Evolutionary conservation across 129 eudicot genomes (phyloP).

Genomic region (Artemisia annua): DNA sequence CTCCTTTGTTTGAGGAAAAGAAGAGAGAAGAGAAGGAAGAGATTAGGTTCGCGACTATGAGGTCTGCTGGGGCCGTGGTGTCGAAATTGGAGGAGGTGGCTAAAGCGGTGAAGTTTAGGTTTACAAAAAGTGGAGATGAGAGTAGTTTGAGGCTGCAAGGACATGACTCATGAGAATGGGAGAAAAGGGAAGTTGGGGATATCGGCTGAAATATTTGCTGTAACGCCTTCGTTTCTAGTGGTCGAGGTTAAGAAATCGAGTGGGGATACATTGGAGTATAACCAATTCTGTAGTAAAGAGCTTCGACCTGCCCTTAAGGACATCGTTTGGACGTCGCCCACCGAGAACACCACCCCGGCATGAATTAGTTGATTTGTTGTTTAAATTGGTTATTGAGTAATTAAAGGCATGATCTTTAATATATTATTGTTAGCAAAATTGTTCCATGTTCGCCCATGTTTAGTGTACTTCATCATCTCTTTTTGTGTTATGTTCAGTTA

Average conservation of each 20-base stretch:
- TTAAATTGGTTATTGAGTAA: not conserved
- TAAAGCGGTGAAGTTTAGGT: constrained; percentile 49
- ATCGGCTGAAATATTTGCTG: constrained; percentile 65
- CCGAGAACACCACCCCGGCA: constrained; percentile 26
- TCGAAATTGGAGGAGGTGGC: constrained; percentile 82
- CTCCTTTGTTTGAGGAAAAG: constrained; percentile 80
- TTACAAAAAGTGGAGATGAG: constrained; percentile 52
- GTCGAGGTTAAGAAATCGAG: constrained; percentile 82
- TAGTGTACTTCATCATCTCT: no score
- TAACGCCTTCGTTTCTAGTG: constrained; percentile 65
- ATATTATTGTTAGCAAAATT: not conserved
- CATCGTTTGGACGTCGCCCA: constrained; percentile 53
- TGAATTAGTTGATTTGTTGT: constrained; percentile 6
- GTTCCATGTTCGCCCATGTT: not conserved
- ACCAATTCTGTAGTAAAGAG: constrained; percentile 81
- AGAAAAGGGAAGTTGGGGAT: constrained; percentile 85
- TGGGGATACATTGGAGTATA: constrained; percentile 84
- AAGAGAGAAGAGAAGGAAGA: constrained; percentile 58
- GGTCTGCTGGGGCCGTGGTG: constrained; percentile 64
- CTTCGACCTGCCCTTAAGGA: constrained; percentile 90
- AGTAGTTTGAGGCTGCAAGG: constrained; percentile 69
- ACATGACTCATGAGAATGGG: constrained; percentile 52
- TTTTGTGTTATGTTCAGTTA: no score
- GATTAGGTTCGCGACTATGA: constrained; percentile 70
- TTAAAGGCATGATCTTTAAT: not conserved